Base-by-base conservation (phyloP, 495 filamentous ascomycete genomes). In the Aspergillus biplanus region DNA sequence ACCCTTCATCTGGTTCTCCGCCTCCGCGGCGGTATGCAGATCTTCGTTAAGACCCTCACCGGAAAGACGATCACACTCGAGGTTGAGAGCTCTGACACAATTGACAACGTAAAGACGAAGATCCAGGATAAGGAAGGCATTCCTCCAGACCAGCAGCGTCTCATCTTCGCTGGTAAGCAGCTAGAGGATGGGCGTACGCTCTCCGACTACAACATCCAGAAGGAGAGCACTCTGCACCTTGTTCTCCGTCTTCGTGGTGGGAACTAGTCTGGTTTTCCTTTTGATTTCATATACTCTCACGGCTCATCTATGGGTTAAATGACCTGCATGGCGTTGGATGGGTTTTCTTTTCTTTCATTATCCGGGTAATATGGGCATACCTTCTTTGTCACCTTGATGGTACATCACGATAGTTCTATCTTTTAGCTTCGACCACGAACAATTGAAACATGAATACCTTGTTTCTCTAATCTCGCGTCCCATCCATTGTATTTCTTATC, bases 1-100 rank as follows among this genome's bases (percentile, higher is more conserved):
- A 99, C 95, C n/a, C 84, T 99, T 12, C 95, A 99, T 80, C 80
- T 99, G 66, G 95, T 99, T 50, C 92, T 99, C 60, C 91, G 95
- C 76, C 90, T 99, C 12, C 93, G 94, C 83, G 94, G 94, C 87
- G 94, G 94, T 79, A 95, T 95, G 91, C 92, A 96, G 71, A 94
- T 96, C 66, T 96, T 96, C 74, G 92, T 96, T 69, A 96, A 96
- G 87, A 95, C 92, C 8, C 78, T 95, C 60, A 96, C 92, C 9
- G 92, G 92, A 15, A 96, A 96, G 87, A 96, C 92, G 4, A 96
- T 96, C 66, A 96, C 92, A 11, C 73, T 96, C 66, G 92, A 96
- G 72, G 92, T 96, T 33, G 92, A 96, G 73, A 89, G 85, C 15
- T 92, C 90, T 15, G 92, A 96, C 69, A 96, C 92, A 39, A 96